phyloP scores from a whole-genome alignment of 2,329 filamentous ascomycete species.

The Epichloe elymi region DNA sequence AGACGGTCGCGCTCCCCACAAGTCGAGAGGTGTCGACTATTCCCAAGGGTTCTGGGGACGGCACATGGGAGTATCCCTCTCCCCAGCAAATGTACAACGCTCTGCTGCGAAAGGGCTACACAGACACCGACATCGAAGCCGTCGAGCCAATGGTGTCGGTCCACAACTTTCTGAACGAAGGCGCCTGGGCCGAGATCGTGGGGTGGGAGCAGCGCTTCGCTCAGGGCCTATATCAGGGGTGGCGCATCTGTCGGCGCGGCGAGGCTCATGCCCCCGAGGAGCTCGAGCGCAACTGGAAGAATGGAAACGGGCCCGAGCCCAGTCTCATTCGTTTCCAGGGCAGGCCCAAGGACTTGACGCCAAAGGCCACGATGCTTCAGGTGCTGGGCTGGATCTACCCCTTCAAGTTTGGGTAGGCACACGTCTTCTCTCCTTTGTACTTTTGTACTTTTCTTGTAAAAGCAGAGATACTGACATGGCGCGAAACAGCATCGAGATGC shows the following conservation, averaged over 20 bases:
- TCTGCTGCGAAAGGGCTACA: slow-evolving; percentile 88
- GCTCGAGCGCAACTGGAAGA: slow-evolving; percentile 38
- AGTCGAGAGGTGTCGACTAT: slow-evolving; percentile 79
- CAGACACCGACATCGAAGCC: slow-evolving; percentile 82
- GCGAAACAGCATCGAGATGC: slow-evolving; percentile 55
- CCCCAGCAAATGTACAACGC: slow-evolving; percentile 99
- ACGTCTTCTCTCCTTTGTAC: not conserved
- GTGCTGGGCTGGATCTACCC: slow-evolving; percentile 70
- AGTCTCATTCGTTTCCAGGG: slow-evolving; percentile 80
- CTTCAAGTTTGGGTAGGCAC: slow-evolving; percentile 56
- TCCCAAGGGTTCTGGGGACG: slow-evolving; percentile 64
- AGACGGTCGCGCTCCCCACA: slow-evolving; percentile 62
- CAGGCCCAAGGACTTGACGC: slow-evolving; percentile 76
- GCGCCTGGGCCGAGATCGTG: slow-evolving; percentile 89
- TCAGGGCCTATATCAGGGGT: slow-evolving; percentile 57
- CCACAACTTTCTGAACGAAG: slow-evolving; percentile 97
- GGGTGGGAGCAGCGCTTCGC: slow-evolving; percentile 85
- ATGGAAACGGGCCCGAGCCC: slow-evolving; percentile 46
- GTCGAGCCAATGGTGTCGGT: slow-evolving; percentile 96
- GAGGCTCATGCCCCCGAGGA: slow-evolving; percentile 45
- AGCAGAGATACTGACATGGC: slow-evolving; percentile 1
- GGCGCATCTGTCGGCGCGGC: slow-evolving; percentile 60
- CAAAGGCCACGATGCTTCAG: slow-evolving; percentile 78
- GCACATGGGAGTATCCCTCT: slow-evolving; percentile 95
- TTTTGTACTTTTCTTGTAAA: too few species aligned